phyloP scores from a whole-genome alignment of 2,329 filamentous ascomycete species.

The Colletotrichum sp. region DNA sequence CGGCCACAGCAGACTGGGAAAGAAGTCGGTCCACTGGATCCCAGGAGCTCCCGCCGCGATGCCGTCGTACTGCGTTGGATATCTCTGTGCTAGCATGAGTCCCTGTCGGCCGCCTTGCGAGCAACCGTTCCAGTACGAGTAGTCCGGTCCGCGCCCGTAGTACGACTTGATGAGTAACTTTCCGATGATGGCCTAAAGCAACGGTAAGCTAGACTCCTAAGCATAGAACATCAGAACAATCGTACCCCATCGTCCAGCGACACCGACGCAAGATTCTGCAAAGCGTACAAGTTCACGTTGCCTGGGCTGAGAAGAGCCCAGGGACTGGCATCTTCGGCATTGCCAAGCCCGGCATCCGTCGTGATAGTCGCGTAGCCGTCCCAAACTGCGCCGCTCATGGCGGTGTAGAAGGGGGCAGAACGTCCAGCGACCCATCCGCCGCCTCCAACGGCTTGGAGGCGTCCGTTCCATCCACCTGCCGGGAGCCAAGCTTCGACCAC shows the following conservation, averaged over 20 bases:
- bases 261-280: constrained; percentile 40
- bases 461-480: constrained; percentile 29
- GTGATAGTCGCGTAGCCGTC: constrained; percentile 24
- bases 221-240: rapidly evolving
- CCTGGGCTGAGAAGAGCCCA: constrained; percentile 20
- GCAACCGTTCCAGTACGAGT: constrained; percentile 57
- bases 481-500: constrained; percentile 30
- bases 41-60: constrained; percentile 53
- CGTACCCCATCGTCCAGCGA: constrained; percentile 36
- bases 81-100: constrained; percentile 54
- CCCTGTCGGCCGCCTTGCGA: constrained; percentile 62
- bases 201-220: not conserved
- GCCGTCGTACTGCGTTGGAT: constrained; percentile 59
- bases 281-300: constrained; percentile 21
- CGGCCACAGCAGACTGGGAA: constrained; percentile 11
- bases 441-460: constrained; percentile 33
- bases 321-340: not conserved
- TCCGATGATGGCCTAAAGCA: constrained; percentile 41
- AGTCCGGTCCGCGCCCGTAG: constrained; percentile 48
- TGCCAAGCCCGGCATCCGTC: constrained; percentile 24
- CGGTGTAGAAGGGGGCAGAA: not conserved
- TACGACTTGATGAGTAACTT: constrained; percentile 53
- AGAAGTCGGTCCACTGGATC: constrained; percentile 26
- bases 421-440: constrained; percentile 30
- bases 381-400: constrained; percentile 21